Evolutionary conservation across 306 rosid species (phyloP).

Genomic region (Oxytropis ochrocephala): DNA sequence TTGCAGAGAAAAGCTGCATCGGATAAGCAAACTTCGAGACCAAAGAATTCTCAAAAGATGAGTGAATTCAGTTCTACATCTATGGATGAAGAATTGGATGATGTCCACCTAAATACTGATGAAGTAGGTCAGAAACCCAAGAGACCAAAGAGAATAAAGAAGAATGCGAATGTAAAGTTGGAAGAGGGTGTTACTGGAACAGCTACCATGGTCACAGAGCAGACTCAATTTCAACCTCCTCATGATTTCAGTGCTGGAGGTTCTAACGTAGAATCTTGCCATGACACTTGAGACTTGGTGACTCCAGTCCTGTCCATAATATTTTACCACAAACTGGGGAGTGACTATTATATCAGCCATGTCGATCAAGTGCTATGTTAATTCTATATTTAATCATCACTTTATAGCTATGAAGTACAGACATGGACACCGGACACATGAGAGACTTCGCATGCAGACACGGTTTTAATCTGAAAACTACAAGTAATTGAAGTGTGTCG

Average conservation of each 20-base stretch:
- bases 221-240: slow-evolving; percentile 25
- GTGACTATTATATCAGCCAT: neutral
- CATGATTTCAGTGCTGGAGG: slow-evolving; percentile 20
- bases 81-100: slow-evolving; percentile 43
- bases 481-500: too few species aligned
- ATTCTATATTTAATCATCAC: slow-evolving; percentile 10
- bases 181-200: slow-evolving; percentile 45
- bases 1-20: slow-evolving; percentile 62
- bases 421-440: too few species aligned
- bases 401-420: too few species aligned
- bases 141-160: slow-evolving; percentile 70
- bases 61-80: slow-evolving; percentile 23
- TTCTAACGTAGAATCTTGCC: slow-evolving; percentile 29
- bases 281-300: slow-evolving; percentile 5
- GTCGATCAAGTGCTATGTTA: slow-evolving; percentile 9
- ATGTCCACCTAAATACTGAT: slow-evolving; percentile 31
- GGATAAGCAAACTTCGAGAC: slow-evolving; percentile 41
- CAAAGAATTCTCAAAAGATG: slow-evolving; percentile 41
- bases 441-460: too few species aligned
- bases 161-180: slow-evolving; percentile 54
- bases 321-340: neutral
- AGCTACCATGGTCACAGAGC: slow-evolving; percentile 29
- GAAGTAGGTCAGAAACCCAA: slow-evolving; percentile 41
- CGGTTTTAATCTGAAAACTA: too few species aligned
- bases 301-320: neutral